Base-by-base conservation (phyloP, 441 rosid species). In the Omphalea diandra region DNA sequence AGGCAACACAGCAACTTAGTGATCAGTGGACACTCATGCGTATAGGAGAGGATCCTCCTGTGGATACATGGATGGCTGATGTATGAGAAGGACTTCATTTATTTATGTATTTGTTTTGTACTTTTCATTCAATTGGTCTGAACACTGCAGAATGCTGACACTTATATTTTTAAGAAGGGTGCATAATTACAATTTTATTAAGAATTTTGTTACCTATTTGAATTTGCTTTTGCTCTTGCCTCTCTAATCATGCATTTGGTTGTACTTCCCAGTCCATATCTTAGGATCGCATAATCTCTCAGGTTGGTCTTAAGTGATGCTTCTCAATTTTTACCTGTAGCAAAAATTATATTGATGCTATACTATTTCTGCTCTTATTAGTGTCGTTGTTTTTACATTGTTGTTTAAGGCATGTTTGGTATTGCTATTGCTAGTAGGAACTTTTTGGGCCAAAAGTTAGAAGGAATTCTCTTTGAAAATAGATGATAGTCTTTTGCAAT, bases 11-110 rank as follows among this genome's bases (percentile, higher is more conserved):
- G 65, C 72, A 95, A 77, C 99, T 95, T 67, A 90, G 90, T 64
- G 80, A 84, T 56, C 84, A 88, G 27, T 93, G 99, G 99, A 82
- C 76, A 52, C 89, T 95, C 20, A 95, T 95, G 98, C 95, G 98
- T 31, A 81, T 90, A 43, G 95, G 91, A 70, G 99, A 91, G 84
- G 99, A 91, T 65, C 97, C 96, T 68, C 69, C 87, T 47, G 81
- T 93, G 20, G 97, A 88, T 60, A 72, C 78, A 61, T 93, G 99
- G 98, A 88, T 90, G 87, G 81, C 86, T 53, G 90, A 90, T 52
- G 99, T 93, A 35, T 12, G 47, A 69, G 59, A 35, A 3, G 2
- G 11, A 14, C 18, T 29, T 20, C 7, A 20, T 62, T 9, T 26
- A 2, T 27, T 26, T 54, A 2, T 54, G 3, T 54, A 14, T 12